Conservation (phyloP, 805 yeast genomes). For the Lipomyces mesembrius region DNA sequence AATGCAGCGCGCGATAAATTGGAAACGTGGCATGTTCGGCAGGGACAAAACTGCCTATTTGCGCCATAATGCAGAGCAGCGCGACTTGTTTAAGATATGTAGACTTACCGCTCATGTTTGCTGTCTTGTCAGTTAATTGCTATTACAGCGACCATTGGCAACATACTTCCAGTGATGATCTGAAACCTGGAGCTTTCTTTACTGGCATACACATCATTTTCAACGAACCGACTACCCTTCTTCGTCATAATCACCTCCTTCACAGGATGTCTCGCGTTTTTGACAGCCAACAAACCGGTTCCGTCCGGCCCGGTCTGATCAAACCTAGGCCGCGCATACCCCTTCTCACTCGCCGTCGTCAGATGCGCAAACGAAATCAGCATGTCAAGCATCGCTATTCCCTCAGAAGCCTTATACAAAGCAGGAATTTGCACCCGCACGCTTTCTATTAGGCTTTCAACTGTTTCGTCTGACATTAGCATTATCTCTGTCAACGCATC, state of each 20-base stretch:
- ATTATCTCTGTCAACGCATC: conserved; percentile 52
- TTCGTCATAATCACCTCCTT: conserved; percentile 42
- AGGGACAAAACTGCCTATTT: conserved; percentile 56
- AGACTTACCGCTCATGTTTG: conserved; percentile 69
- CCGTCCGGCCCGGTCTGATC: conserved; percentile 5
- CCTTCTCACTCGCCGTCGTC: conserved; percentile 17
- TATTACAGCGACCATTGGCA: not conserved
- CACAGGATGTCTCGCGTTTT: conserved; percentile 52
- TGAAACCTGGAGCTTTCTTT: conserved; percentile 50
- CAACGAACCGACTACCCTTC: conserved; percentile 42
- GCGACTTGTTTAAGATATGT: conserved; percentile 60
- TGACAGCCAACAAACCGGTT: conserved; percentile 39
- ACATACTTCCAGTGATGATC: conserved; percentile 54
- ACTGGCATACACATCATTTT: conserved; percentile 50
- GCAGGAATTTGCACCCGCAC: conserved; percentile 45
- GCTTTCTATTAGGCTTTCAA: conserved; percentile 45
- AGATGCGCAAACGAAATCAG: conserved; percentile 42
- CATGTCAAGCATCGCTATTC: conserved; percentile 51
- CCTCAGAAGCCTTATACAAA: conserved; percentile 52
- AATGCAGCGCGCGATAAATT: conserved; percentile 20
- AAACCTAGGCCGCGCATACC: conserved; percentile 26
- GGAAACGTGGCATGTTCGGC: conserved; percentile 39
- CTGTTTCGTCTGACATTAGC: conserved; percentile 50
- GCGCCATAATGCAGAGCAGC: conserved; percentile 56
- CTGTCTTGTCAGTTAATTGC: conserved; percentile 30